Base-by-base conservation (phyloP, 148 eudicot species). In the Limonium bicolor region DNA sequence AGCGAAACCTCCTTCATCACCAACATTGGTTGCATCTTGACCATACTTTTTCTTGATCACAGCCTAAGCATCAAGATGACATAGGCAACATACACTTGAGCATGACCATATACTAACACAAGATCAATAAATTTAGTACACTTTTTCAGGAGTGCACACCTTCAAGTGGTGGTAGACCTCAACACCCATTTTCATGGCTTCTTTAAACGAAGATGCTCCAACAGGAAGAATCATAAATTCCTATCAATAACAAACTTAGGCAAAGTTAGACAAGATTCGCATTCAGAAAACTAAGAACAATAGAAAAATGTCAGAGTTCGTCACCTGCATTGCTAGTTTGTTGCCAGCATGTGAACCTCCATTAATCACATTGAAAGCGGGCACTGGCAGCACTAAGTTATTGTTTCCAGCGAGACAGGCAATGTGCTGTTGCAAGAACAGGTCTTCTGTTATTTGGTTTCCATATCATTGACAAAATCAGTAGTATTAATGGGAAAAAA, bases 331-430 rank as follows among this genome's bases (percentile, higher is more conserved):
- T 7, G 96, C 96, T 50, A 82, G 85, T 65, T 86, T 82, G 72
- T 86, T 86, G 56, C 96, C 96, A 12, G 96, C 96, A 51, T 86
- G 96, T 19, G 96, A 82, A 57, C 96, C 96, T 44, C 96, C 96
- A 59, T 86, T 86, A 56, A 86, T 86, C 67, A 86, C 96, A 60
- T 86, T 86, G 72, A 86, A 86, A 50, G 96, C 96, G 54, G 96
- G 96, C 22, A 82, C 94, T 0, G 96, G 96, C 65, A 86, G 65
- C 22, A 86, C 87, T 71, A 81, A 45, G 41, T 78, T 72, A 69
- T 76, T 78, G 84, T 86, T 86, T 10, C 96, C 96, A 36, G 96
- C 84, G 16, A 86, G 58, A 56, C 82, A 74, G 20, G 93, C 93
- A 52, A 86, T 86, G 60, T 86, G 96, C 96, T 86, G 80, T 52